Base-by-base conservation (phyloP, 805 yeast species). In the Debaryomyces maramus region DNA sequence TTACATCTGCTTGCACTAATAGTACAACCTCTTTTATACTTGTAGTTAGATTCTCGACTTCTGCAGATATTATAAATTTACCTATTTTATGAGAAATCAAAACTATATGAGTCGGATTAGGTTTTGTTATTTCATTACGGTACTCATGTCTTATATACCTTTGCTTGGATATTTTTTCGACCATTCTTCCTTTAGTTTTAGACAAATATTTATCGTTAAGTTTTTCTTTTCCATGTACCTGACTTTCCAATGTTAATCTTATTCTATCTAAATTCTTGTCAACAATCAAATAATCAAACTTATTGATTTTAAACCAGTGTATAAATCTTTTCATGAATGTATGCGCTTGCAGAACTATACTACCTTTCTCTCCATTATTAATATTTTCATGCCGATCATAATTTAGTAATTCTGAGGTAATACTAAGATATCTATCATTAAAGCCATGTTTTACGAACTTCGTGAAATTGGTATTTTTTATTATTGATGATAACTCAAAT, bases 281-380 rank as follows among this genome's bases (percentile, higher is more conserved):
- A 2, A 13, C 28, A 14, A 36, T 30, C 1, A 33, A 9, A 19
- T 41, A 45, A n/a, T 41, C 40, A 36, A 28, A 45, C 14, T 39
- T 36, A 16, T 39, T 36, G 5, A 38, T 19, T 6, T 35, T 41
- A 19, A 41, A 45, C 48, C 48, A 45, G 8, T 38, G 24, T 5
- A 45, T 10, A 23, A 40, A 35, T n/a, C 22, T 40, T 11, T 11
- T 23, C 4, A 26, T 27, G 16, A 19, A 24, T 24, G n/a, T 10
- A 20, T 10, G 14, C 2, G 40, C 19, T 33, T 36, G 41, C 5
- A 11, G 7, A 9, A 14, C 15, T 15, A 36, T 17, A 6, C 19
- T 31, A 4, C 22, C 35, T 10, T 24, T 24, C 13, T 14, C 31
- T 6, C 32, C 24, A 10, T 5, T 16, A 3, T 27, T 19, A 31